These are phyloP conservation scores for Raphanus hybrid DNA, from an alignment of 441 rosid species.

Conservation along the genomic window DNA sequence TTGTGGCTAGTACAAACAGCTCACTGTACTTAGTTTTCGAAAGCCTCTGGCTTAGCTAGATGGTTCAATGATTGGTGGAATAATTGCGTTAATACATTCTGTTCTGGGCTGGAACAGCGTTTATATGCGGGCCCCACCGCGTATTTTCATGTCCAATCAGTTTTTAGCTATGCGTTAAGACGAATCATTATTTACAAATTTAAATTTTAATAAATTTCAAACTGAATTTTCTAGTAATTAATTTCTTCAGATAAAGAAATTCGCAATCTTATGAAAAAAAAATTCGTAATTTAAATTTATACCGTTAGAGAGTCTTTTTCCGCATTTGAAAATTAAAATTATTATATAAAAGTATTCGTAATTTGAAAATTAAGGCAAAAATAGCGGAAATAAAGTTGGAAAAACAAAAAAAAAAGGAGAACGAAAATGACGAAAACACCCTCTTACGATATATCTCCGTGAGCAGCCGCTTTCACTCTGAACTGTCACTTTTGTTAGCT, in stretches of 20 bases:
- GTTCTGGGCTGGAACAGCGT: background rate
- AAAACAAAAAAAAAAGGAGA: background rate
- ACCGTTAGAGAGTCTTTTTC: constrained; percentile 28
- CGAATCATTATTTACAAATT: background rate
- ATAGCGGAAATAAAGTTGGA: background rate
- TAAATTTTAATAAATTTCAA: background rate
- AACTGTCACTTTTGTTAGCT: constrained; percentile 27
- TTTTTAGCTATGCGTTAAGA: background rate
- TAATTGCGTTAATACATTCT: background rate
- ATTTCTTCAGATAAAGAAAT: background rate
- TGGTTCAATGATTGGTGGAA: constrained; percentile 11
- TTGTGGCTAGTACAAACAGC: background rate
- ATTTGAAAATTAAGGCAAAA: constrained; percentile 15
- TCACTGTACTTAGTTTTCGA: background rate
- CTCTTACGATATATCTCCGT: background rate
- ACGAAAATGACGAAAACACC: background rate
- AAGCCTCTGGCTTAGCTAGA: background rate
- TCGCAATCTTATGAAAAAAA: no score
- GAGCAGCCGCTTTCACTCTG: constrained; percentile 41
- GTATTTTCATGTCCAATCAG: background rate
- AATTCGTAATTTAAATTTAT: background rate
- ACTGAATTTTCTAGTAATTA: no score
- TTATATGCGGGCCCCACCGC: background rate
- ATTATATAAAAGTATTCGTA: background rate
- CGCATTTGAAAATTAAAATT: background rate